These are phyloP conservation scores for Fraxinus floribunda DNA, from an alignment of 305 asterid genomes.

Conservation along the genomic window DNA sequence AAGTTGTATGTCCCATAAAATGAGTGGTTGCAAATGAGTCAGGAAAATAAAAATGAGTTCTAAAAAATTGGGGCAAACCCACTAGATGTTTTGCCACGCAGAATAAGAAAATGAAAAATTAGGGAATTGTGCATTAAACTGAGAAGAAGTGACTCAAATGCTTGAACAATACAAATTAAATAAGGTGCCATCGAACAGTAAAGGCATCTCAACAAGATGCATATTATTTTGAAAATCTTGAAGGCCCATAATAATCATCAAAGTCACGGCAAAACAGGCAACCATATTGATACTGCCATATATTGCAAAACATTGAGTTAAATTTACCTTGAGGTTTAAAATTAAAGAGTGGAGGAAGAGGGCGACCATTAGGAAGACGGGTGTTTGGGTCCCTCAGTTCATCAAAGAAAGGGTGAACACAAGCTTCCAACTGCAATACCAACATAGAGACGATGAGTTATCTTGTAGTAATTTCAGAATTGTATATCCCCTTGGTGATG, in stretches of 20 bases:
- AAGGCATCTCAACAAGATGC: neutral
- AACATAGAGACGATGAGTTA: constrained; percentile 10
- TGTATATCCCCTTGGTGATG: constrained; percentile 20
- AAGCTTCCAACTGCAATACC: constrained; percentile 84
- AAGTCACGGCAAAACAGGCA: neutral
- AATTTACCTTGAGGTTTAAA: constrained; percentile 80
- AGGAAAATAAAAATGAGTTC: neutral
- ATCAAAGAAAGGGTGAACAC: constrained; percentile 94
- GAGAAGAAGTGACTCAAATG: neutral
- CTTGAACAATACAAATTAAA: constrained; percentile 3
- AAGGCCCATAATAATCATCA: neutral
- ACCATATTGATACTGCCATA: constrained; percentile 1
- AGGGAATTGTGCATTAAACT: neutral
- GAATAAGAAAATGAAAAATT: neutral
- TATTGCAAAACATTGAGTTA: neutral
- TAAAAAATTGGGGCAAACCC: neutral
- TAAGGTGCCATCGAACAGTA: constrained; percentile 10
- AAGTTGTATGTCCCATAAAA: neutral
- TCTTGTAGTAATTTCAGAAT: neutral
- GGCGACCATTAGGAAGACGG: constrained; percentile 95
- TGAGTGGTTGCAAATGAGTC: neutral
- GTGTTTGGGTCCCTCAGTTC: constrained; percentile 82
- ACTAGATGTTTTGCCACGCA: neutral
- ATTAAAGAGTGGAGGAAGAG: constrained; percentile 94
- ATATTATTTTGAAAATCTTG: neutral